Evolutionary conservation across 441 rosid genomes (phyloP).

Genomic region (Omphalea diandra): DNA sequence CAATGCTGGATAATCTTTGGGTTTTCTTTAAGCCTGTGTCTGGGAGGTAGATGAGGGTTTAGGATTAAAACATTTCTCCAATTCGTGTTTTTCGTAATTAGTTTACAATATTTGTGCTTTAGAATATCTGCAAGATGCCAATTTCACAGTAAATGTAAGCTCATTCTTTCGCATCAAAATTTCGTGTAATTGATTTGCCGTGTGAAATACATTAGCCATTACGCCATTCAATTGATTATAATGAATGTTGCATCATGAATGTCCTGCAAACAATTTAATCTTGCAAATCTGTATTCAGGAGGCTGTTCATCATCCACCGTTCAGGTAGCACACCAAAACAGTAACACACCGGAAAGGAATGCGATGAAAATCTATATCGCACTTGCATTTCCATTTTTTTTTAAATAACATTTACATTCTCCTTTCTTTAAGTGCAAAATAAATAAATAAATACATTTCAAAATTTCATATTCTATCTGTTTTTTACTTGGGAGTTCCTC

Average conservation of each 20-base stretch:
- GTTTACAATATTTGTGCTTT: not conserved
- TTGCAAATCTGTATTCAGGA: not conserved
- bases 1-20: not conserved
- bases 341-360: no score
- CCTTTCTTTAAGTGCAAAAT: no score
- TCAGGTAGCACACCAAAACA: no score
- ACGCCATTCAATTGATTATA: not conserved
- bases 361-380: no score
- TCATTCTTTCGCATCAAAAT: slow-evolving; percentile 7
- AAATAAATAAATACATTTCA: no score
- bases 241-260: not conserved
- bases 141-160: not conserved
- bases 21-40: not conserved
- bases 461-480: no score
- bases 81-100: slow-evolving; percentile 4
- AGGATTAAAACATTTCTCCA: not conserved
- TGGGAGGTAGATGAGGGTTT: not conserved
- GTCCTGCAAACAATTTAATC: not conserved
- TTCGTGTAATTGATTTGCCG: not conserved
- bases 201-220: not conserved
- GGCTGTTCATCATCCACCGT: not conserved
- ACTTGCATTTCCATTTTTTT: no score
- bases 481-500: no score
- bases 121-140: not conserved
- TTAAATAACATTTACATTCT: no score